A percentile compares a stretch with the other conserved stretches of the same genome.
phyloP scores from a whole-genome alignment of 257 asterid genomes.

The Solanum chaucha region DNA sequence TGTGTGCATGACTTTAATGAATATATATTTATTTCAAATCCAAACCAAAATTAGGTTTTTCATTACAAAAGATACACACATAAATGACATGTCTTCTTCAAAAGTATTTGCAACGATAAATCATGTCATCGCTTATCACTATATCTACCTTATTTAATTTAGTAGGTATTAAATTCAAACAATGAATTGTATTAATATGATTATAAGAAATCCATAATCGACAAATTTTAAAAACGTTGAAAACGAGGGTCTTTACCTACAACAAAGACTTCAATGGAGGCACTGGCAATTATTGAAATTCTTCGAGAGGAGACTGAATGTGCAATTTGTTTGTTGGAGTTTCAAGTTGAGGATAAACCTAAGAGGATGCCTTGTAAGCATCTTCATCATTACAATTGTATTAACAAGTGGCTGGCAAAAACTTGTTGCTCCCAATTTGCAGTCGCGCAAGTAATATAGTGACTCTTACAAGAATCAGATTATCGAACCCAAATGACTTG shows the following conservation, averaged over 20 bases:
- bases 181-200: too few species aligned
- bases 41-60: not conserved
- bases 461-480: too few species aligned
- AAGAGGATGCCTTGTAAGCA: slow-evolving; percentile 51
- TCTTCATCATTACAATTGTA: slow-evolving; percentile 20
- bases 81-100: not conserved
- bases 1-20: not conserved
- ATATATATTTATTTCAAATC: not conserved
- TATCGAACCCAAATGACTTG: too few species aligned
- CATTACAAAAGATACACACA: not conserved
- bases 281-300: not conserved
- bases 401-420: slow-evolving; percentile 21
- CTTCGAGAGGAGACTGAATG: not conserved
- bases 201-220: not conserved
- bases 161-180: not conserved
- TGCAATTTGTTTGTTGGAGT: not conserved
- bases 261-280: not conserved
- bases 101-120: too few species aligned
- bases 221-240: not conserved
- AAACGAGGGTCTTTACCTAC: not conserved
- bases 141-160: too few species aligned
- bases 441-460: too few species aligned
- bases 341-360: slow-evolving; percentile 6
- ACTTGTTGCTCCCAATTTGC: too few species aligned
- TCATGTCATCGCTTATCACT: not conserved